Base-by-base conservation (phyloP, 2,329 filamentous ascomycete species). In the Aspergillus caelatus region DNA sequence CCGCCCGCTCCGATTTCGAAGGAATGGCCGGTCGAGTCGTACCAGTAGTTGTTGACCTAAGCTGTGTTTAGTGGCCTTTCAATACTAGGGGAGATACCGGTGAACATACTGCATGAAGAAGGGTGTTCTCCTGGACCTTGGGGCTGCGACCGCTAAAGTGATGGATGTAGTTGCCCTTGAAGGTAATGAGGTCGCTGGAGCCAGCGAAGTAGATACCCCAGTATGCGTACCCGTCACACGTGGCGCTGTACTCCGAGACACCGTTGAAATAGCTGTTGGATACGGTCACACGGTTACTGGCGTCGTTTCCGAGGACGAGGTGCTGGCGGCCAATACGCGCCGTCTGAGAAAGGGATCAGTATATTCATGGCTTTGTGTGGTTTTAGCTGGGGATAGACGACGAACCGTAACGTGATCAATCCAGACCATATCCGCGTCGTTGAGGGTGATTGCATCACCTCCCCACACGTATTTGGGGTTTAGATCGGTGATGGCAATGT, bases 151-250 rank as follows among this genome's bases (percentile, higher is more conserved):
- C 86, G 19, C 81, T 83, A 55, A 83, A 84, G 74, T 86, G 80
- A 80, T 87, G 83, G 72, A 88, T 79, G 78, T 87, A 88, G 81
- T 88, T 88, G 67, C 81, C 80, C 79, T 86, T 85, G 72, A 88
- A 71, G 65, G 86, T 88, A 70, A 88, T 79, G 63, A 83, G 71
- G 71, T 89, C 86, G 72, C 76, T 81, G 60, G 80, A 80, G 14
- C 86, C 86, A 50, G 81, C 82, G 50, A 88, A 80, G 78, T 86
- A 86, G 66, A 88, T 74, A 39, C 77, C 82, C 86, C 86, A 88
- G 82, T 88, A 88, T 75, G 87, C 85, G 74, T 85, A 81, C 43
- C 78, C 80, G 71, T 88, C 79, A 74, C 86, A 89, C 54, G 82
- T 85, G 4, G 86, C 82, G 11, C 85, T 87, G 78, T 81, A 88